phyloP scores from a whole-genome alignment of 305 asterid genomes.

The Fraxinus sp. region DNA sequence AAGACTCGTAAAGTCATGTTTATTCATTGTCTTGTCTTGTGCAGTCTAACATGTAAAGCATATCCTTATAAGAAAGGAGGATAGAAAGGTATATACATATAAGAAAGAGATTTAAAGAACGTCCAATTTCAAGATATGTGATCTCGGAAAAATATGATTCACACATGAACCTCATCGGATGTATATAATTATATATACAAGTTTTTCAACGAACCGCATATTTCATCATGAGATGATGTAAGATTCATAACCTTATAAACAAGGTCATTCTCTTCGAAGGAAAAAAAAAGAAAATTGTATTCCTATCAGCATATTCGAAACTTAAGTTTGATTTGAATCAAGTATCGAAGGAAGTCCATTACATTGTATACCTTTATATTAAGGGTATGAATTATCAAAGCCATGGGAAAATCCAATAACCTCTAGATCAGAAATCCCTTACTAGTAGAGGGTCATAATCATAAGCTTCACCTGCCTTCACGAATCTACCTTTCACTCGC shows the following conservation, averaged over 20 bases:
- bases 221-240: neutral
- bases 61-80: neutral
- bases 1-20: neutral
- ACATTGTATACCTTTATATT: neutral
- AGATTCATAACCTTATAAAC: neutral
- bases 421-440: conserved; percentile 30
- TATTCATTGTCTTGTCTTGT: neutral
- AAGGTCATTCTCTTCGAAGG: neutral
- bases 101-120: neutral
- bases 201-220: neutral
- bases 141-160: neutral
- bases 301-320: neutral
- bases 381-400: neutral
- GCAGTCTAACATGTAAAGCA: neutral
- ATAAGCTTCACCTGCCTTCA: conserved; percentile 64
- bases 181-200: neutral
- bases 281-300: neutral
- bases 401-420: neutral
- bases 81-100: neutral
- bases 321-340: neutral
- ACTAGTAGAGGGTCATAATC: conserved; percentile 51
- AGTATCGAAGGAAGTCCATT: neutral
- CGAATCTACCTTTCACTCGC: conserved; percentile 87
- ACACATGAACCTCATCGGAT: neutral
- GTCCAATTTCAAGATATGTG: neutral